These are phyloP conservation scores for Rhododendron henanense DNA, from an alignment of 148 eudicot genomes.

Conservation along the genomic window DNA sequence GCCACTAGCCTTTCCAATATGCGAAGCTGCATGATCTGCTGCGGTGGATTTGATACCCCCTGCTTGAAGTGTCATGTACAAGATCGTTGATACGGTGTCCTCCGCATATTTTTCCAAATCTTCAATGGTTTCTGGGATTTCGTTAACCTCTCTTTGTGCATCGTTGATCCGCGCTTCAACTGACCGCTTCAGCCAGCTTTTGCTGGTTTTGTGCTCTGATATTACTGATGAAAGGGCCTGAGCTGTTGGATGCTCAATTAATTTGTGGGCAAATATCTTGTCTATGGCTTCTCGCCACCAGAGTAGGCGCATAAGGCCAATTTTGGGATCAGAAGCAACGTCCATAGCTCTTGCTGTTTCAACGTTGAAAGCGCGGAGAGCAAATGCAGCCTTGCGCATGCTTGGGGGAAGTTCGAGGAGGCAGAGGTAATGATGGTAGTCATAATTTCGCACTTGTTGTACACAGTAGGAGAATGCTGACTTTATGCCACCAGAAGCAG, in stretches of 20 bases:
- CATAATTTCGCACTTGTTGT: slow-evolving; percentile 85
- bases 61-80: slow-evolving; percentile 76
- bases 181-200: slow-evolving; percentile 76
- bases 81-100: slow-evolving; percentile 57
- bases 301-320: slow-evolving; percentile 89
- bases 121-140: slow-evolving; percentile 35
- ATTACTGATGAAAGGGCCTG: slow-evolving; percentile 66
- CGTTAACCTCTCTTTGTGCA: slow-evolving; percentile 63
- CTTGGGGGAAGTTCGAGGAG: slow-evolving; percentile 85
- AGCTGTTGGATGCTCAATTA: slow-evolving; percentile 88
- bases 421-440: slow-evolving; percentile 91
- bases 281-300: slow-evolving; percentile 96
- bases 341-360: slow-evolving; percentile 97
- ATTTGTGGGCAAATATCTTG: slow-evolving; percentile 61
- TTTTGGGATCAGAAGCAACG: slow-evolving; percentile 89
- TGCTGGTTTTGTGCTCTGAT: slow-evolving; percentile 64
- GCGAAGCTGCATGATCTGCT: slow-evolving; percentile 98
- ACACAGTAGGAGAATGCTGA: slow-evolving; percentile 89
- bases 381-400: slow-evolving; percentile 89
- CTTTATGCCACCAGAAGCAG: slow-evolving; percentile 48
- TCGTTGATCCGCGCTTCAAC: slow-evolving; percentile 83
- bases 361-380: slow-evolving; percentile 90
- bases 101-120: background rate
- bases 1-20: slow-evolving; percentile 91
- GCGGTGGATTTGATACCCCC: slow-evolving; percentile 78